Evolutionary conservation across 1,284 basidiomycete genomes (phyloP).

Genomic region (Exobasidium cylindrosporum): DNA sequence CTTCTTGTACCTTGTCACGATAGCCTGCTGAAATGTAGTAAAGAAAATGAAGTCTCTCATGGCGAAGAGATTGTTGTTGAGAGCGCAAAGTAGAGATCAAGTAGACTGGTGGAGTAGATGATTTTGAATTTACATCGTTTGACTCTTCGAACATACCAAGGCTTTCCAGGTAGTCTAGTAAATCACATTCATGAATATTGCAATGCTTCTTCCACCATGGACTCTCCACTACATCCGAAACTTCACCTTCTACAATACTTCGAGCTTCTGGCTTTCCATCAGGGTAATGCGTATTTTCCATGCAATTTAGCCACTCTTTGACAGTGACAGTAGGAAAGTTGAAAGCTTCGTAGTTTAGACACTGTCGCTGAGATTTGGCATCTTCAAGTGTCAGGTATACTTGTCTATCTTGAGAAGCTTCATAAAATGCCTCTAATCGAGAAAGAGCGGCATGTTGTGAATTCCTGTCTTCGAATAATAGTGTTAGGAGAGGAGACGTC

Average conservation of each 20-base stretch:
- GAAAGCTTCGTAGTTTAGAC: conserved; percentile 49
- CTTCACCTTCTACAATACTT: background rate
- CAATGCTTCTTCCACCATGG: conserved; percentile 36
- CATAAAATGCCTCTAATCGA: conserved; percentile 49
- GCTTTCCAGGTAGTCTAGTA: conserved; percentile 29
- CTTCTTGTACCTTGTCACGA: conserved; percentile 22
- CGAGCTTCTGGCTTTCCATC: background rate
- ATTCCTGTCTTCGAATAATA: conserved; percentile 34
- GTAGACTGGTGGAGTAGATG: conserved; percentile 19
- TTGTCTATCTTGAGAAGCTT: conserved; percentile 19
- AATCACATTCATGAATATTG: conserved; percentile 30
- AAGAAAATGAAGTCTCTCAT: conserved; percentile 48
- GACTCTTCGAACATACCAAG: conserved; percentile 25
- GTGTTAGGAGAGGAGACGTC: conserved; percentile 27
- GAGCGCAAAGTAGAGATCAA: conserved; percentile 41
- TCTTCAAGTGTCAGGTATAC: conserved; percentile 32
- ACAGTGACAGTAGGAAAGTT: conserved; percentile 41
- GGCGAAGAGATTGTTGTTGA: conserved; percentile 33
- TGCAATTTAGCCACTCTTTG: conserved; percentile 29
- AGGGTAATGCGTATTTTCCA: conserved; percentile 19
- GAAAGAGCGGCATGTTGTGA: conserved; percentile 44
- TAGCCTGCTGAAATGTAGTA: conserved; percentile 43
- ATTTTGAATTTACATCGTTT: background rate
- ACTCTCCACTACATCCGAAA: conserved; percentile 3
- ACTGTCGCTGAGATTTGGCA: conserved; percentile 31